Base-by-base conservation (phyloP, 2,329 filamentous ascomycete species). In the Gnomoniopsis sp. region DNA sequence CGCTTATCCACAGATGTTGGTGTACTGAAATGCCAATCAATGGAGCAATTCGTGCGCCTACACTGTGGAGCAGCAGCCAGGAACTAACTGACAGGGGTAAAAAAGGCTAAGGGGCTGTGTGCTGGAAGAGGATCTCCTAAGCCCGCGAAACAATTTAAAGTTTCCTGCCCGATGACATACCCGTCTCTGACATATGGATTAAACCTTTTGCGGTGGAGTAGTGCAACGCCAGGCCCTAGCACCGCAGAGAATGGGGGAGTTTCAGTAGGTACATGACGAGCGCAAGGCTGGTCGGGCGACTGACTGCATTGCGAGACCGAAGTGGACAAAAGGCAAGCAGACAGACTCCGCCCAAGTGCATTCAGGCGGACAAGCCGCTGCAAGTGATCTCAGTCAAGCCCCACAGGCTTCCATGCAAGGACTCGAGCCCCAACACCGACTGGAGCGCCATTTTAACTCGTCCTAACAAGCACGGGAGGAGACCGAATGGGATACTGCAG, bases 1-100 rank as follows among this genome's bases (percentile, higher is more conserved):
- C 61, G 61, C 61, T 62, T 62, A 61, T 62, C 51, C 53, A 54
- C 47, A 56, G 50, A 56, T 56, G 59, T 56, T 61, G 59, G 59
- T 59, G 56, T 59, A 52, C 38, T 53, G 11, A 57, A 34, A 48
- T 58, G 50, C 57, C 57, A 60, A 62, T 62, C 57, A 62, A 54
- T 53, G 34, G 38, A 48, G 46, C 55, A 48, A 12, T 21, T 19
- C 44, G 49, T 46, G 53, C 51, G 59, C 56, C 49, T 44, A 48
- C 26, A 33, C 36, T 53, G 49, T 46, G 49, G 53, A 57, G 53
- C 51, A 59, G 47, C 46, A 30, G 44, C 19, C n/a, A 44, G 3
- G 41, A 44, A 44, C 44, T 14, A 44, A 44, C 44, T 14, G 21
- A 47, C 44, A 47, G n/a, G 44, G 44, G 44, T 6, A 14, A 3